Evolutionary conservation across 768 basidiomycete genomes (phyloP), one percentile per base, ranked within the genome.

Genomic region (Lanmaoa rubissima): DNA sequence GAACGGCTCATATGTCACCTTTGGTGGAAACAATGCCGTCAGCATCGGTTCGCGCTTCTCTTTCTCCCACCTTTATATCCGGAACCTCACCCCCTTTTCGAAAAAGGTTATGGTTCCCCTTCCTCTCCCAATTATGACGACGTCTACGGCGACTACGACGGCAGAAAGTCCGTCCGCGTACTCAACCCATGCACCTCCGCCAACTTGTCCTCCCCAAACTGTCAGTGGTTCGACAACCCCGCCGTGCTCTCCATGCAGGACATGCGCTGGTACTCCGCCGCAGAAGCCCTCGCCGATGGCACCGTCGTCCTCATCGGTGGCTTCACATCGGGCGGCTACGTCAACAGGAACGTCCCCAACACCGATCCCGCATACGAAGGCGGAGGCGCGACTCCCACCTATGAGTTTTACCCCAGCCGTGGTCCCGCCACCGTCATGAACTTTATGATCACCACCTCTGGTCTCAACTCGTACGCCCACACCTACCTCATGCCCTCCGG

Each of bases 221-320:
- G 89, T 63, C 76, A 82, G 60, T 90, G 88, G 87, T 89, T 79
- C 65, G 89, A 92, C 63, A 77, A 90, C 48, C 76, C 85, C 1
- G 76, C 76, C 0, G 68, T 80, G 9, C 80, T 90, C 10, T 71
- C 81, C 4, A 85, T 91, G 83, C 80, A 86, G 60, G 78, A 75
- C 40, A 69, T 74, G 61, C 83, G 90, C 3, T 92, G 90, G 89
- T 92, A 92, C 66, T 81, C 90, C 1, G 80, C 80, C 2, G 84
- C 85, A 0, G 89, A 91, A 65, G 68, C 87, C 3, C 78, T 87
- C 3, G 83, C 79, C 0, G 87, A 95, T 63, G 95, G 94, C 26
- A 80, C 82, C 6, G 73, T 94, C 46, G 86, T 80, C 10, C 77
- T 96, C 62, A 86, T 94, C 45, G 94, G 94, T 39, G 88, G 88